Evolutionary conservation across 1,139 yeast species (phyloP), one percentile per base, ranked within the genome.

Genomic region (Pichia sp.): DNA sequence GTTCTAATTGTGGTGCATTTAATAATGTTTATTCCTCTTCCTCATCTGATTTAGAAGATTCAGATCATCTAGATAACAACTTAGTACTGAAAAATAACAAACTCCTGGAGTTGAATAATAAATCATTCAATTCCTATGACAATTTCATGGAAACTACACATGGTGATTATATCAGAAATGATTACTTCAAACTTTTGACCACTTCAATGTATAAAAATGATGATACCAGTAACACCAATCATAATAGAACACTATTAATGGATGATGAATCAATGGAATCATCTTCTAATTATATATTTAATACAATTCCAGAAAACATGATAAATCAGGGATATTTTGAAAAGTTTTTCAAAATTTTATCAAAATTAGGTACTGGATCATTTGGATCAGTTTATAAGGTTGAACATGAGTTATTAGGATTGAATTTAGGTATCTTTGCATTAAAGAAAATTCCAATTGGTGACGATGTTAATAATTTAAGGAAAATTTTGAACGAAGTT

Each of bases 391-490:
- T 89, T 3, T 83, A 76, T 58, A 78, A 87, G 56, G 97, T 89
- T 8, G 85, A 80, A 47, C 97, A 89, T 60, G 73, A 76, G 23
- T 70, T 89, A 30, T 82, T 85, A 52, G 82, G 82, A 8, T 73
- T 82, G 26, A 73, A 81, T 22, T 61, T 89, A 33, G 97, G 97
- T 0, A 68, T 77, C 0, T 89, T 84, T 69, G 96, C 96, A 0
- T 69, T 87, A 42, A 89, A 89, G 56, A 78, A 89, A 54, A 86
- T 89, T 6, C 82, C 92, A 7, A 83, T 89, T 38, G 96, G 96
- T 0, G 78, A 84, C 55, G 81, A 83, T 55, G 72, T 80, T 46
- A 70, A 70, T 27, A 79, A 85, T 71, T 70, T 87, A 39, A 76
- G 78, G 45, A 81, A 78, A 53, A 90, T 85, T 7, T 68, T 89